Evolutionary conservation across 2,329 filamentous ascomycete genomes (phyloP), one percentile per base, ranked within the genome.

Genomic region (Ophiostoma angusticollis): DNA sequence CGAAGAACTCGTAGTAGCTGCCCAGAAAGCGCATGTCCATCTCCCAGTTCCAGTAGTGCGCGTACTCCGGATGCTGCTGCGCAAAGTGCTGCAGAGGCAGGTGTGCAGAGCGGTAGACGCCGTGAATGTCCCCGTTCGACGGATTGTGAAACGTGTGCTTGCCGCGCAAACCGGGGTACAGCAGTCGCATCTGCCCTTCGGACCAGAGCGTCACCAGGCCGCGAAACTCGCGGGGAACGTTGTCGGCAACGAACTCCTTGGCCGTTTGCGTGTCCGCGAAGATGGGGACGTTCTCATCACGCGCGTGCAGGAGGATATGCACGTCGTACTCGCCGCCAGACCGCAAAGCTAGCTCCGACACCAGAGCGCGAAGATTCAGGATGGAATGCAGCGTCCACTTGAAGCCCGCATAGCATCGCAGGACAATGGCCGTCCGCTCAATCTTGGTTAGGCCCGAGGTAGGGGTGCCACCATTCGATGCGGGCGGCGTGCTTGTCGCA

Each of bases 251-350:
- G 51, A 89, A 72, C 13, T 71, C 67, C 49, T 85, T 72, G 42
- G 85, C 84, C 0, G 77, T 80, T 23, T 72, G 68, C 14, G 81
- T 74, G 50, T 91, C 84, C 1, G 83, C 75, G 81, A 82, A 93
- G 48, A 93, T 84, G 31, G 80, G 82, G 30, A 78, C 62, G 50
- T 82, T 74, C 49, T 81, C 72, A 55, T 93, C 80, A 50, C 84
- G 84, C 47, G 93, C 83, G 49, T 93, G 84, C 28, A 93, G 70
- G 25, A 93, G 65, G 54, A 94, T 85, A 56, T 91, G 84, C 3
- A 93, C 68, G 5, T 72, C 70, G 50, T 91, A 93, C 55, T 93
- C 84, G 33, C 80, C 83, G 23, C 84, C 84, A 0, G 83, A 87
- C 40, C 74, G 67, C 35, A 94, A 63, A 7, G 78, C 75, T 9